Evolutionary conservation across 2,329 filamentous ascomycete species (phyloP).

Genomic region (Penicillium sp.): DNA sequence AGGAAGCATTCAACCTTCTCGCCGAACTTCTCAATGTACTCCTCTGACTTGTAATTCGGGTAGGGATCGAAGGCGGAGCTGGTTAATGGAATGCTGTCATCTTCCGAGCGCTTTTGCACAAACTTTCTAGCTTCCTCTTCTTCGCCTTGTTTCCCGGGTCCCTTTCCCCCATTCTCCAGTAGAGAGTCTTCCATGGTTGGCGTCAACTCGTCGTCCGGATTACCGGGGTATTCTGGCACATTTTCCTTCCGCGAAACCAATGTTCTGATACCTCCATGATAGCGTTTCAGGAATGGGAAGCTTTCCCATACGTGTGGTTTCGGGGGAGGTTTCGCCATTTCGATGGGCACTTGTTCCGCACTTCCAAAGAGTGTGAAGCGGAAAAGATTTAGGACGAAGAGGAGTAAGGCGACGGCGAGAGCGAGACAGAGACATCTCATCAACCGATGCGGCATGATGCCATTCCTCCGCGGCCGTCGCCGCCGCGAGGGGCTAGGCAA

Average conservation of each 20-base stretch:
- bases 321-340: constrained; percentile 55
- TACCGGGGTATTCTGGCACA: constrained; percentile 73
- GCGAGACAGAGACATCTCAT: constrained; percentile 73
- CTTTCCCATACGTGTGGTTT: constrained; percentile 74
- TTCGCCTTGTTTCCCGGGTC: constrained; percentile 35
- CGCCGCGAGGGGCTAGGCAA: constrained; percentile 31
- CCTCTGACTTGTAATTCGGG: constrained; percentile 56
- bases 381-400: constrained; percentile 74
- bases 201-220: constrained; percentile 50
- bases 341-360: constrained; percentile 26
- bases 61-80: constrained; percentile 66
- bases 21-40: constrained; percentile 55
- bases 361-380: constrained; percentile 60
- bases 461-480: constrained; percentile 29
- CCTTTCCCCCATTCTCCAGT: constrained; percentile 29
- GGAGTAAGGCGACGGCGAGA: constrained; percentile 63
- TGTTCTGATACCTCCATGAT: constrained; percentile 80
- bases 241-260: constrained; percentile 65
- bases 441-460: constrained; percentile 59
- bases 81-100: constrained; percentile 10
- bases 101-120: constrained; percentile 9
- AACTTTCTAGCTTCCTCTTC: constrained; percentile 28
- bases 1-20: constrained; percentile 73
- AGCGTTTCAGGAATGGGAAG: constrained; percentile 80
- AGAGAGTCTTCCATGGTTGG: constrained; percentile 4